Conservation (phyloP, 2,329 filamentous ascomycete genomes). For the Mariannaea sp. region DNA sequence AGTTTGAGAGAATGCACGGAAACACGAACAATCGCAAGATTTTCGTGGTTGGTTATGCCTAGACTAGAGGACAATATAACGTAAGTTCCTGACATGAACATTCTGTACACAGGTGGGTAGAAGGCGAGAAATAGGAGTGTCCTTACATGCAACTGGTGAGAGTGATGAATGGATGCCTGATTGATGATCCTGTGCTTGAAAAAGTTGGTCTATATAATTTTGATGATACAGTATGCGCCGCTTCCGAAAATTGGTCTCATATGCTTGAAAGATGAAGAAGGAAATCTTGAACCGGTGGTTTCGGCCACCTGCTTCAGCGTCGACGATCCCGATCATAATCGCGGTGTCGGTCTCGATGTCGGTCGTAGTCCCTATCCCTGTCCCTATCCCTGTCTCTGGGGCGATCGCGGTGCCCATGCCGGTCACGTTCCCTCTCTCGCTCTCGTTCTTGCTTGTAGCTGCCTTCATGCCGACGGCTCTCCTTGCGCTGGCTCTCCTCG, state of each 20-base stretch:
- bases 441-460: slow-evolving; percentile 53
- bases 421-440: slow-evolving; percentile 47
- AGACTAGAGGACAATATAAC: slow-evolving; percentile 19
- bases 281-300: not conserved
- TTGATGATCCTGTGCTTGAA: not conserved
- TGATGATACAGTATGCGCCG: slow-evolving; percentile 5
- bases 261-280: not conserved
- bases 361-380: slow-evolving; percentile 27
- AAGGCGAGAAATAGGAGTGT: not conserved
- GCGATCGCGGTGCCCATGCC: slow-evolving; percentile 43
- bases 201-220: slow-evolving; percentile 18
- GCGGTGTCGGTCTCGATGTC: slow-evolving; percentile 31
- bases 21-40: not conserved
- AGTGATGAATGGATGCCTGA: not conserved
- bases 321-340: slow-evolving; percentile 33
- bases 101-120: slow-evolving; percentile 6
- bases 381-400: slow-evolving; percentile 29
- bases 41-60: slow-evolving; percentile 16
- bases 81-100: slow-evolving; percentile 23
- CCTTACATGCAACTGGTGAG: slow-evolving; percentile 19
- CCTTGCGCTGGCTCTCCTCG: slow-evolving; percentile 51
- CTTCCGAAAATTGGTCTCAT: not conserved
- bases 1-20: too few species aligned
- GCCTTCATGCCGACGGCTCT: slow-evolving; percentile 48
- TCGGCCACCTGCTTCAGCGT: slow-evolving; percentile 18